phyloP scores from a whole-genome alignment of 176 grass and related monocot genomes.

The Avena insularis region DNA sequence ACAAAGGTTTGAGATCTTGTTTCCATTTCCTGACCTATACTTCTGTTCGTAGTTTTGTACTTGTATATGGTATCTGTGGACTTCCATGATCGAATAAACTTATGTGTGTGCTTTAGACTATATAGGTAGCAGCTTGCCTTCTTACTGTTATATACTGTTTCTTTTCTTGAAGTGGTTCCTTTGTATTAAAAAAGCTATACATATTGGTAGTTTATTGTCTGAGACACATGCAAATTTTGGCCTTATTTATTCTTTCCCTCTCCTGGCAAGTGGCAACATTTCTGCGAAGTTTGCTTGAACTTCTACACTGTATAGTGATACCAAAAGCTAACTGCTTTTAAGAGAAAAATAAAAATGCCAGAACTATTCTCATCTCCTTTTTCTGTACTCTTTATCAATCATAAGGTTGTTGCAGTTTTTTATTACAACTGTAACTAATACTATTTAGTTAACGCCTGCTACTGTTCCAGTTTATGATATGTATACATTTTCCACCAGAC shows the following conservation, averaged over 20 bases:
- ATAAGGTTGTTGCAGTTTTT: neutral
- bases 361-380: neutral
- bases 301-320: neutral
- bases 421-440: neutral
- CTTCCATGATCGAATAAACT: neutral
- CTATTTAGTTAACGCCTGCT: neutral
- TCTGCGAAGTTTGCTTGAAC: neutral
- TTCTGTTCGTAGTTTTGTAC: neutral
- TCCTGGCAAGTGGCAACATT: neutral
- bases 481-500: neutral
- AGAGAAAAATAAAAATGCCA: conserved; percentile 8
- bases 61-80: neutral
- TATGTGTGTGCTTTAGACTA: neutral
- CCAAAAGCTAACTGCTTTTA: neutral
- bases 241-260: neutral
- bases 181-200: neutral
- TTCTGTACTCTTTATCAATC: neutral
- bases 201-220: neutral
- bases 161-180: neutral
- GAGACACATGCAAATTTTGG: neutral
- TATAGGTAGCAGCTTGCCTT: conserved; percentile 21
- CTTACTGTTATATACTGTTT: neutral
- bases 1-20: conserved; percentile 67
- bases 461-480: conserved; percentile 11
- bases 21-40: neutral